Base-by-base conservation (phyloP, 352 stramenopile genomes). In the Globisporangium paroecandrum region DNA sequence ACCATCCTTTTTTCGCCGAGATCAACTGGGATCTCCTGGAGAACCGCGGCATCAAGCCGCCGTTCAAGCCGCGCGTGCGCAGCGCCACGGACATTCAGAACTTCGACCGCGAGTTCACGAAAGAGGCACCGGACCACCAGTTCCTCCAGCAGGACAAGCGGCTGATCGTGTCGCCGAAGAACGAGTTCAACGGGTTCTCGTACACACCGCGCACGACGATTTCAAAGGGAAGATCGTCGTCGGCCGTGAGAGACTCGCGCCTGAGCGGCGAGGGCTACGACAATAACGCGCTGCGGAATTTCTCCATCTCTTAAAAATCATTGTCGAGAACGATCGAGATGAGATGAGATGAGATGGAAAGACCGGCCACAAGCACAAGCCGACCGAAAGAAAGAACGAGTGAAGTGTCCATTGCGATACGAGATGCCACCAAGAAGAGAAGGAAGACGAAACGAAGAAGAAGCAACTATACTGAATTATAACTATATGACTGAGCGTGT, bases 41-140 rank as follows among this genome's bases (percentile, higher is more conserved):
- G 67, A 74, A 77, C 58, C 86, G 85, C 25, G 73, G 71, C 38
- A 74, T 95, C 27, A 93, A 91, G 63, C 87, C 89, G n/a, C 87
- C 87, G 22, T 96, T 96, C 76, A 94, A 95, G 76, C 87, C 89
- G 51, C 87, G 88, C 34, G 83, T 95, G 47, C 81, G 85, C 34
- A 81, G 79, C 25, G 80, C 84, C 0, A 95, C 86, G 5, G 88
- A 95, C 59, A 89, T 94, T 57, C 86, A 96, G 76, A 96, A 96
- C 68, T 96, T 96, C 68, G 88, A 96, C 67, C 87, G 89, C 64
- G 86, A 95, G 69, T 95, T 96, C 61, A 96, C 89, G 24, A 91
- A 91, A 65, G 87, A 95, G 58, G 72, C 83, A 9, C 84, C 85
- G n/a, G 85, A 93, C 69, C 82, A 93, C 57, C 76, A 75, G 46